Percentiles rank a stretch among this genome's conserved stretches.
phyloP scores from a whole-genome alignment of 2,329 filamentous ascomycete species.

The Metarhizium album region DNA sequence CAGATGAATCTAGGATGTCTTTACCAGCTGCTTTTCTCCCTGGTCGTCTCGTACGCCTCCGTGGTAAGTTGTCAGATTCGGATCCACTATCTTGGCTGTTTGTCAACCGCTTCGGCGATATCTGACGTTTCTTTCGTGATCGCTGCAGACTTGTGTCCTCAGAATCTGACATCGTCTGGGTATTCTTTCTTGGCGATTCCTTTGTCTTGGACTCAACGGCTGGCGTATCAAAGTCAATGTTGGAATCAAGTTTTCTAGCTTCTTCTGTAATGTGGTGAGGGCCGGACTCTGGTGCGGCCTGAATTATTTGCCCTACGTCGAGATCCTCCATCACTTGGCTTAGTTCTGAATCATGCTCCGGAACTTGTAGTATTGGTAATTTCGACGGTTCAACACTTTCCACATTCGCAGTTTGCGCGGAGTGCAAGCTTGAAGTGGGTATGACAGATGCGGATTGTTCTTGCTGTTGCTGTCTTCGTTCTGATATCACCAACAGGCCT shows the following conservation, averaged over 20 bases:
- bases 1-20: not conserved
- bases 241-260: not conserved
- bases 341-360: not conserved
- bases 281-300: not conserved
- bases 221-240: not conserved
- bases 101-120: not conserved
- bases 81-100: not conserved
- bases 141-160: not conserved
- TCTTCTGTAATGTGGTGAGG: not conserved
- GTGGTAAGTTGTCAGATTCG: not conserved
- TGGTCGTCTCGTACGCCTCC: not conserved
- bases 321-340: not conserved
- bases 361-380: not conserved
- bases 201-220: not conserved
- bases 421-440: not conserved
- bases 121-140: not conserved
- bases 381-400: not conserved
- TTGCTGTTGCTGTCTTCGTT: constrained; percentile 15
- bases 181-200: not conserved
- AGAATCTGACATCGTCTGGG: not conserved
- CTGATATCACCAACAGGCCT: constrained; percentile 35
- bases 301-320: not conserved
- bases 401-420: accelerated
- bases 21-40: not conserved
- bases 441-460: not conserved